Base-by-base conservation (phyloP, 2,329 filamentous ascomycete species). In the Hypoxylon sp. region DNA sequence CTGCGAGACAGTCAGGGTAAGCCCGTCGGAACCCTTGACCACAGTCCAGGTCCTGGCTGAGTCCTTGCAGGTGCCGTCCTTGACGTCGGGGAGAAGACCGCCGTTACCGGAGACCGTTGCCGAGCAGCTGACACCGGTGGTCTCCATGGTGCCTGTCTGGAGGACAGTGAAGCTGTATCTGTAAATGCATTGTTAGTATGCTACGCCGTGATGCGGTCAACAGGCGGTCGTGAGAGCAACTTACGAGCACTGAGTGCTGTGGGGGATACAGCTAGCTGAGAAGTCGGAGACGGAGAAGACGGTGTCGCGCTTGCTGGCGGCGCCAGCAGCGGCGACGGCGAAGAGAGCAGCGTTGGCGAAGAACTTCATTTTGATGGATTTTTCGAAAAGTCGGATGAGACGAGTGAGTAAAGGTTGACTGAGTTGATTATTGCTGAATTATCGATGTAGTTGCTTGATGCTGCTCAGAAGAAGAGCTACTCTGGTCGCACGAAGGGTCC, bases 21-120 rank as follows among this genome's bases (percentile, higher is more conserved):
- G 65, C 34, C 75, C 76, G 14, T 65, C 69, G 43, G 53, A 48
- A 55, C 61, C 30, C 52, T 70, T 70, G 61, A 50, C 39, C 37
- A 79, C 41, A 57, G 67, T 65, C 61, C 73, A 79, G 30, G 73
- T 76, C 19, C 75, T 72, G 27, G 75, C 73, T 5, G 77, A 78
- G 2, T 72, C 19, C 2, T 56, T 37, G 71, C 77, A 78, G 19
- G 67, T 39, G 48, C 68, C 77, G 2, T 74, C 68, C 56, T 65
- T 63, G 68, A 79, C 70, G 16, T 73, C 61, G 53, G 77, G 77
- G n/a, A 79, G 72, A n/a, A 55, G 61, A 62, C 71, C 70, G 65
- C 66, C 64, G 58, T 70, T 67, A 63, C 62, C 70, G 29, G 53
- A 16, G 27, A 69, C 66, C 34, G 68, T 12, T n/a, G 69, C 64